Evolutionary conservation across 306 rosid species (phyloP).

Genomic region (Spatholobus suberectus): DNA sequence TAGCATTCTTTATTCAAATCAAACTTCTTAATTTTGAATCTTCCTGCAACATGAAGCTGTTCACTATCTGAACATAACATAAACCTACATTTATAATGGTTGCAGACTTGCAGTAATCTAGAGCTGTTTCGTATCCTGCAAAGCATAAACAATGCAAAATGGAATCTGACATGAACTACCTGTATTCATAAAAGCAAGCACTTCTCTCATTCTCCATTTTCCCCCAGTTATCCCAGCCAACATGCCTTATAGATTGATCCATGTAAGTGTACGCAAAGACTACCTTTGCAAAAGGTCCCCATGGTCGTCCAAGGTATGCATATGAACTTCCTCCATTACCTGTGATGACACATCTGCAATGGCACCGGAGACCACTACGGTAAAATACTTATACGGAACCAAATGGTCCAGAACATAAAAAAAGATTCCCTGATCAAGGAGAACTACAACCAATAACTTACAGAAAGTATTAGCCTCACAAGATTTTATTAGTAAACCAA

Average conservation of each 20-base stretch:
- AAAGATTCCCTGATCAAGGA: not conserved
- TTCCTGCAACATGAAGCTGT: slow-evolving; percentile 9
- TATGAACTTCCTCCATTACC: slow-evolving; percentile 73
- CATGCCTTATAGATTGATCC: slow-evolving; percentile 80
- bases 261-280: slow-evolving; percentile 82
- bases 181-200: slow-evolving; percentile 95
- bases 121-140: not conserved
- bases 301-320: slow-evolving; percentile 84
- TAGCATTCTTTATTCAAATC: slow-evolving; percentile 5
- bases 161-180: slow-evolving; percentile 49
- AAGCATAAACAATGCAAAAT: slow-evolving; percentile 29
- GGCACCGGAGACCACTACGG: slow-evolving; percentile 22
- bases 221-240: slow-evolving; percentile 95
- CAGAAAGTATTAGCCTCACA: not conserved
- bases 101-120: not conserved
- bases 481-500: not conserved
- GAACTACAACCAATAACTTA: not conserved
- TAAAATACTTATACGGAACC: slow-evolving; percentile 23
- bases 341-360: slow-evolving; percentile 86
- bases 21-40: slow-evolving; percentile 6
- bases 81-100: not conserved
- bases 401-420: slow-evolving; percentile 19
- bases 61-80: not conserved
- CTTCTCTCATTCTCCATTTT: slow-evolving; percentile 87
- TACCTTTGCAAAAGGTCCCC: slow-evolving; percentile 99